Conservation (phyloP, 1,284 basidiomycete genomes). For the Pholiota adiposa region DNA sequence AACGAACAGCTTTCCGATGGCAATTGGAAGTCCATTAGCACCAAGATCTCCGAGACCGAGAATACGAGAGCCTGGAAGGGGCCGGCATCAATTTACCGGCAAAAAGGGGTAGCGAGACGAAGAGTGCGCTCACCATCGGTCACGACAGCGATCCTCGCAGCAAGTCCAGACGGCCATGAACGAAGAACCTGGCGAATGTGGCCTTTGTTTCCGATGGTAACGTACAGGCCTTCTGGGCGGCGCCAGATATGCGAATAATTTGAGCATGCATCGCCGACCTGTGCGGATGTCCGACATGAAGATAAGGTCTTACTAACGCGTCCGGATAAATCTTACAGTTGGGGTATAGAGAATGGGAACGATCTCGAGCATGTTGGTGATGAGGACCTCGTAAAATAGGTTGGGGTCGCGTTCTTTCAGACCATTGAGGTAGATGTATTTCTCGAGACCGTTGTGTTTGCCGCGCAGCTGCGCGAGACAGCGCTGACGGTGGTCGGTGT, state of each 20-base stretch:
- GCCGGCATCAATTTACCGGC: slow-evolving; percentile 10
- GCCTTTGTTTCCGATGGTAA: slow-evolving; percentile 76
- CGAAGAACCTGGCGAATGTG: slow-evolving; percentile 62
- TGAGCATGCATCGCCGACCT: slow-evolving; percentile 82
- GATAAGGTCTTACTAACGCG: slow-evolving; percentile 10
- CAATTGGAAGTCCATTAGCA: slow-evolving; percentile 76
- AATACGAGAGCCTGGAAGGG: slow-evolving; percentile 65
- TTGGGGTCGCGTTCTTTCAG: slow-evolving; percentile 67
- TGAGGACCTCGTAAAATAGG: slow-evolving; percentile 65
- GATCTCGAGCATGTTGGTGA: slow-evolving; percentile 58
- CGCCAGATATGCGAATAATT: slow-evolving; percentile 79
- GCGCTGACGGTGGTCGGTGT: slow-evolving; percentile 59
- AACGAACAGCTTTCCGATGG: slow-evolving; percentile 78
- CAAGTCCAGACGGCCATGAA: slow-evolving; percentile 57
- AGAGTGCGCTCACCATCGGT: slow-evolving; percentile 61
- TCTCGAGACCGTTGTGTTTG: slow-evolving; percentile 61
- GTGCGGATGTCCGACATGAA: slow-evolving; percentile 22
- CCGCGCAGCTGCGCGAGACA: slow-evolving; percentile 64
- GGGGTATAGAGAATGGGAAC: slow-evolving; percentile 83
- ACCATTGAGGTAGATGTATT: slow-evolving; percentile 72
- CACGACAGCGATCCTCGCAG: slow-evolving; percentile 72
- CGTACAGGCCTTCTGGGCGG: slow-evolving; percentile 71
- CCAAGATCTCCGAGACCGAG: slow-evolving; percentile 84
- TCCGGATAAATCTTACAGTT: slow-evolving; percentile 40
- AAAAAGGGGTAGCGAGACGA: slow-evolving; percentile 2